phyloP scores from a whole-genome alignment of 177 flowering plant species.

The Vitis hybrid region DNA sequence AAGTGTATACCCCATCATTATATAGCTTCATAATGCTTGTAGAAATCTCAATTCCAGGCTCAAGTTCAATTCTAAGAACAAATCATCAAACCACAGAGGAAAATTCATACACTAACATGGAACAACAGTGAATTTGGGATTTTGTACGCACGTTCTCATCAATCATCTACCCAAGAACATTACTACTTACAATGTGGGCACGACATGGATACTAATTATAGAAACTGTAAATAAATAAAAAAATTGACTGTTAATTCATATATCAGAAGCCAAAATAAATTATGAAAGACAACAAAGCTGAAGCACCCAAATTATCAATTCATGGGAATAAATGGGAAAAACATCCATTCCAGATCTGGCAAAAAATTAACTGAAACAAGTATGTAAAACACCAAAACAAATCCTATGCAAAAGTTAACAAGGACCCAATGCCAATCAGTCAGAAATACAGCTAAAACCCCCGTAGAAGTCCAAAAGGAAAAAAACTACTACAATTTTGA shows the following conservation, averaged over 20 bases:
- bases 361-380: neutral
- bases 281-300: neutral
- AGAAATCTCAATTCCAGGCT: neutral
- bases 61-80: neutral
- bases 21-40: no score
- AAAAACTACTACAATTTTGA: neutral
- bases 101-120: neutral
- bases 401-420: neutral
- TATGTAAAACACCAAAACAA: no score
- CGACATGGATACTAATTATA: neutral
- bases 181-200: neutral
- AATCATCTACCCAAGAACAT: neutral
- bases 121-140: neutral
- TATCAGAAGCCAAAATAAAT: neutral
- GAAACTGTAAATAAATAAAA: neutral
- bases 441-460: no score
- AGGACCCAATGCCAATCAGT: no score
- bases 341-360: conserved; percentile 2
- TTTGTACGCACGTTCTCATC: neutral
- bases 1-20: no score
- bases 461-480: neutral
- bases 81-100: neutral
- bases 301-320: neutral
- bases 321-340: neutral
- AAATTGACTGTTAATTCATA: neutral